phyloP scores from a whole-genome alignment of 202 grass and related monocot species.

The Sporobolus alterniflorus region DNA sequence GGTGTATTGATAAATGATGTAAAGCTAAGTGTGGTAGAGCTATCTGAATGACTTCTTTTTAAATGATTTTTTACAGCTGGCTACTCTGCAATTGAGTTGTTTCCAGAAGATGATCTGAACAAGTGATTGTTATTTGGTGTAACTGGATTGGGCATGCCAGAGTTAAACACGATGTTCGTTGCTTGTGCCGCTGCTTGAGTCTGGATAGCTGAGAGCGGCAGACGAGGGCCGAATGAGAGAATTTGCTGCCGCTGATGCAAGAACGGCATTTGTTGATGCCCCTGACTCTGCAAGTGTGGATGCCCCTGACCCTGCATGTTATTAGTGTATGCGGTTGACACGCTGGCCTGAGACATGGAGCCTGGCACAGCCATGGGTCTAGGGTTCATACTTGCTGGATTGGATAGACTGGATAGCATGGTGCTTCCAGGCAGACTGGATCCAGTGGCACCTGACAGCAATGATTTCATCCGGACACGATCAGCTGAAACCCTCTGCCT shows the following conservation, averaged over 20 bases:
- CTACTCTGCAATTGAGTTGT: conserved; percentile 77
- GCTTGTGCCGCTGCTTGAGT: conserved; percentile 43
- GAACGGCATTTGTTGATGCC: conserved; percentile 53
- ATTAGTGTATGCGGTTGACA: conserved; percentile 25
- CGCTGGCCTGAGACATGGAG: conserved; percentile 43
- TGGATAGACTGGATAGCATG: conserved; percentile 37
- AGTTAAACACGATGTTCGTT: conserved; percentile 65
- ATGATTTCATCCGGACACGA: conserved; percentile 53
- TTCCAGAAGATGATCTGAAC: conserved; percentile 74
- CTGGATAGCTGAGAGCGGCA: conserved; percentile 62
- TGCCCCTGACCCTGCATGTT: conserved; percentile 50
- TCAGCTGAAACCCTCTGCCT: conserved; percentile 72
- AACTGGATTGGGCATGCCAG: conserved; percentile 44
- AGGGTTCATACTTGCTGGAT: conserved; percentile 31
- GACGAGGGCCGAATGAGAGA: conserved; percentile 68
- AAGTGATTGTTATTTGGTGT: conserved; percentile 60
- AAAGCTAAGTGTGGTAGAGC: conserved; percentile 14
- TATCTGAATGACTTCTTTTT: conserved; percentile 15
- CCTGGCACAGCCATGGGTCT: conserved; percentile 43
- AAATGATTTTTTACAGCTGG: not conserved
- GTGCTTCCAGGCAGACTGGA: conserved; percentile 36
- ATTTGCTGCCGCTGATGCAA: conserved; percentile 79
- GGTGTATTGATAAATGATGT: conserved; percentile 25
- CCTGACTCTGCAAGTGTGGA: conserved; percentile 50
- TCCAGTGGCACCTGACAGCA: conserved; percentile 32